These are phyloP conservation scores for Leccinum subrobustum DNA, from an alignment of 1,284 basidiomycete genomes.

Conservation along the genomic window DNA sequence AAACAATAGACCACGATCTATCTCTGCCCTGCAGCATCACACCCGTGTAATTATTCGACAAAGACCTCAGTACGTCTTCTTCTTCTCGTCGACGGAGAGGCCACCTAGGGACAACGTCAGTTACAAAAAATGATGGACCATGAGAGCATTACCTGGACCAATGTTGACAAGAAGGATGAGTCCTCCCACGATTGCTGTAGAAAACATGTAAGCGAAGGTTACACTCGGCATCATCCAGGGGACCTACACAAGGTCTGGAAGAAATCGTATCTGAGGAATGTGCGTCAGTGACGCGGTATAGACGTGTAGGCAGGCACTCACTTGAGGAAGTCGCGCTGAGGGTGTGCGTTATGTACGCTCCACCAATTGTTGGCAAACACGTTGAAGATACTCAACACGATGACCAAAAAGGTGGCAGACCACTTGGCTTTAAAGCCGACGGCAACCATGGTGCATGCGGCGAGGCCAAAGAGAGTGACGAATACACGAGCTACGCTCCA, in stretches of 20 bases:
- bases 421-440: conserved; percentile 99
- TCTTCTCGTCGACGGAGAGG: conserved; percentile 98
- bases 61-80: conserved; percentile 78
- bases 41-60: neutral
- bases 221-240: neutral
- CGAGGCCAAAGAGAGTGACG: conserved; percentile 85
- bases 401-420: conserved; percentile 95
- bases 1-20: conserved; percentile 9
- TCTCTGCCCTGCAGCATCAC: conserved; percentile 2
- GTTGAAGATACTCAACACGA: conserved; percentile 93
- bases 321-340: conserved; percentile 97
- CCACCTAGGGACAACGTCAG: conserved; percentile 57
- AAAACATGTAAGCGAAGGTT: conserved; percentile 24
- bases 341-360: conserved; percentile 91
- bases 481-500: conserved; percentile 87
- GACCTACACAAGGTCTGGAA: conserved; percentile 89
- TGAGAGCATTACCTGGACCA: conserved; percentile 71
- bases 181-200: conserved; percentile 91
- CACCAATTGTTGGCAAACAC: conserved; percentile 99
- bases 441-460: conserved; percentile 96
- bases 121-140: neutral
- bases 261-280: conserved; percentile 72
- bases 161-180: conserved; percentile 94
- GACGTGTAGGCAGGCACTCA: conserved; percentile 34
- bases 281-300: conserved; percentile 20